Evolutionary conservation across 306 rosid species (phyloP).

Genomic region (Sindora glabra): DNA sequence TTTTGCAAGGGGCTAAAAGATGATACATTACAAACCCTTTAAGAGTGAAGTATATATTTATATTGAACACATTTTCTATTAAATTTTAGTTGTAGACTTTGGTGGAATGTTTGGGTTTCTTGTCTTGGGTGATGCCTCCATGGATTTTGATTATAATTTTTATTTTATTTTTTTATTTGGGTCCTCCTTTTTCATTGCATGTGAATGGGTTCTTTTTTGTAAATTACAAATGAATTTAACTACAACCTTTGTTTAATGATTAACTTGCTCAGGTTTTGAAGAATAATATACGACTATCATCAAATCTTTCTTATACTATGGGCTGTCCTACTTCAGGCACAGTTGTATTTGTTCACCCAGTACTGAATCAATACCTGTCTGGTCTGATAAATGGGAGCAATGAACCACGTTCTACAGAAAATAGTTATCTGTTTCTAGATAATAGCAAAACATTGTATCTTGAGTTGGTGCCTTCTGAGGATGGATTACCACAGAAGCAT

Average conservation of each 20-base stretch:
- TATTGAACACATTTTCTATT: too few species aligned
- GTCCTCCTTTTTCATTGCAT: too few species aligned
- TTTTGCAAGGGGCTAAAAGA: background rate
- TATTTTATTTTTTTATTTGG: too few species aligned
- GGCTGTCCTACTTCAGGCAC: slow-evolving; percentile 61
- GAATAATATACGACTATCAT: slow-evolving; percentile 59
- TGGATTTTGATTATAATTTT: too few species aligned
- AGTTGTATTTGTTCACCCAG: slow-evolving; percentile 38
- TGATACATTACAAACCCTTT: too few species aligned
- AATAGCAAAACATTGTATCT: slow-evolving; percentile 61
- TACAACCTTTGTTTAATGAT: slow-evolving; percentile 13
- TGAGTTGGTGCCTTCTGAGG: slow-evolving; percentile 37
- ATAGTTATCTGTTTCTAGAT: slow-evolving; percentile 17
- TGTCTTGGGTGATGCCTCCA: too few species aligned
- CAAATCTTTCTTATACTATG: slow-evolving; percentile 58
- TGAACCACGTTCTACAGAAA: slow-evolving; percentile 18
- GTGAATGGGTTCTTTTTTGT: background rate
- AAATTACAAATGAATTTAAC: background rate
- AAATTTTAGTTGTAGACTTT: too few species aligned
- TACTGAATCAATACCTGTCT: slow-evolving; percentile 27
- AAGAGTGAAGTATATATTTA: too few species aligned
- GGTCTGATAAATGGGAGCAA: slow-evolving; percentile 21
- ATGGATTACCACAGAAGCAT: slow-evolving; percentile 22
- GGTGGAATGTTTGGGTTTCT: too few species aligned
- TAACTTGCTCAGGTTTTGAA: slow-evolving; percentile 46